A percentile compares a stretch with the other conserved stretches of the same genome.
Evolutionary conservation across 176 grass and related monocot genomes (phyloP).

Genomic region (Otatea glauca): DNA sequence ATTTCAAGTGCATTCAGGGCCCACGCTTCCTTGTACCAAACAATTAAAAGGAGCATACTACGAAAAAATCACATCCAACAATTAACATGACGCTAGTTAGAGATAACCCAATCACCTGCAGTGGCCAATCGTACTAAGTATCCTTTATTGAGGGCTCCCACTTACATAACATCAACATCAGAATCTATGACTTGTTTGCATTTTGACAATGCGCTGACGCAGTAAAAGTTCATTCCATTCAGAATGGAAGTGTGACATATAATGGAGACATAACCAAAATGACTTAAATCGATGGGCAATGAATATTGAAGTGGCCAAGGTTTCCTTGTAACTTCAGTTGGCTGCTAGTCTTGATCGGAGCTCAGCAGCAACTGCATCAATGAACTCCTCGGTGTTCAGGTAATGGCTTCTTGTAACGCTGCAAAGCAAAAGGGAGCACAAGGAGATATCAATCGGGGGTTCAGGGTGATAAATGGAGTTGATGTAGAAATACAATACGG

Average conservation of each 20-base stretch:
- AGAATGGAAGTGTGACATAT: constrained; percentile 8
- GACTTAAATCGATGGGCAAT: neutral
- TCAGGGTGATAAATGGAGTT: neutral
- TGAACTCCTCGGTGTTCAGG: constrained; percentile 93
- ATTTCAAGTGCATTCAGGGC: neutral
- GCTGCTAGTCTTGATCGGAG: constrained; percentile 60
- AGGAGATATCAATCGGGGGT: neutral
- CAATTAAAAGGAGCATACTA: neutral
- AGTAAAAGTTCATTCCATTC: constrained; percentile 15
- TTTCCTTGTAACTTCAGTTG: constrained; percentile 48
- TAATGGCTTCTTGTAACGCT: constrained; percentile 76
- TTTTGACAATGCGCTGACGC: constrained; percentile 1
- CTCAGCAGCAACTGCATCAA: constrained; percentile 76
- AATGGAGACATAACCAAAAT: constrained; percentile 36
- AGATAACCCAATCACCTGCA: neutral
- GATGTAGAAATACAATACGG: neutral
- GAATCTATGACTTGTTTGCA: constrained; percentile 5
- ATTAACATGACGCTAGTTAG: neutral
- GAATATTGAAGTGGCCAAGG: neutral
- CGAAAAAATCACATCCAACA: neutral
- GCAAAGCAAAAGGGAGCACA: constrained; percentile 33
- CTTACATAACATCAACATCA: constrained; percentile 12
- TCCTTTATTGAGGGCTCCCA: constrained; percentile 41
- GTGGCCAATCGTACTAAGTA: neutral
- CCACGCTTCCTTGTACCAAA: neutral